Conservation (phyloP, 1,284 basidiomycete genomes). For the Irpex sp. region DNA sequence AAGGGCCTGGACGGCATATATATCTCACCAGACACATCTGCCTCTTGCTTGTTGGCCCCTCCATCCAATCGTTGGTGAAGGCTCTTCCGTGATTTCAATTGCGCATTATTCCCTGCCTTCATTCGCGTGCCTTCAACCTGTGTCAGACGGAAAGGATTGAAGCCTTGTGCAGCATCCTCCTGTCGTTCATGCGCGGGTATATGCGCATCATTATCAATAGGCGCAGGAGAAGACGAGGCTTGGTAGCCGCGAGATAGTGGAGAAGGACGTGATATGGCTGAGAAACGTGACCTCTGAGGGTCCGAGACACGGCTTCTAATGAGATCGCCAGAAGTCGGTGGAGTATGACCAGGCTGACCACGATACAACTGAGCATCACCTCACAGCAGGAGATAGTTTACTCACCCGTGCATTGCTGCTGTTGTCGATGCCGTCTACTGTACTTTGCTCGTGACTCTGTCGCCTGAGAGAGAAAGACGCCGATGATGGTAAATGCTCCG, state of each 20-base stretch:
- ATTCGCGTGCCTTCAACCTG: background rate
- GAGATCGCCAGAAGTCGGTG: background rate
- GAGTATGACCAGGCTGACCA: background rate
- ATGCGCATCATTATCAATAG: background rate
- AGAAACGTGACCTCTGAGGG: background rate
- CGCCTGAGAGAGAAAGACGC: conserved; percentile 2
- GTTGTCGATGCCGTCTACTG: background rate
- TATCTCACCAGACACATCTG: background rate
- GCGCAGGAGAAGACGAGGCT: background rate
- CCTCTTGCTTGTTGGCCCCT: conserved; percentile 13
- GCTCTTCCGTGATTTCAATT: conserved; percentile 22
- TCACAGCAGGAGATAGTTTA: background rate
- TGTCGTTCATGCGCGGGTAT: conserved; percentile 4
- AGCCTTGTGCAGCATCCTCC: background rate
- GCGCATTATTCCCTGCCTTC: background rate
- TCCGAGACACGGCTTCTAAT: background rate
- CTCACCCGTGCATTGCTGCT: background rate
- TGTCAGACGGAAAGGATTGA: background rate
- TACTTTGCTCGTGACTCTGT: background rate
- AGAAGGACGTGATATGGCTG: background rate
- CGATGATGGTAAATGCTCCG: background rate
- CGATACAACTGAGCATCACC: background rate
- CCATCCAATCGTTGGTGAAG: conserved; percentile 29
- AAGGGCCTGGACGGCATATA: too few relatives aligned
- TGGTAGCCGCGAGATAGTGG: background rate